Evolutionary conservation across 2,329 filamentous ascomycete species (phyloP).

Genomic region (Coleophoma eucalyptorum): DNA sequence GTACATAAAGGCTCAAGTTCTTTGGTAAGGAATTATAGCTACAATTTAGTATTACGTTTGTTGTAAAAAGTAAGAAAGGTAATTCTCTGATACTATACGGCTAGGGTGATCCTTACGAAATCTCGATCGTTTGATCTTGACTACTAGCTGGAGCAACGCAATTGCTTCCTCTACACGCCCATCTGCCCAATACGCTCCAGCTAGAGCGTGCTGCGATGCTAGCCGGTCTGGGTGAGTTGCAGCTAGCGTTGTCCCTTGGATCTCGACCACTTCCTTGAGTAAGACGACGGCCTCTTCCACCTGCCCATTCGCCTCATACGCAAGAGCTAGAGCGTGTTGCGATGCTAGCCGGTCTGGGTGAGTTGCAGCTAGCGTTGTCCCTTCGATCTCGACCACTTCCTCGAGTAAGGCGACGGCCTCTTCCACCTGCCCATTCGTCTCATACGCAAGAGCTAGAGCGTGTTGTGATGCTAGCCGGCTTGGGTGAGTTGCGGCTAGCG

Average conservation of each 20-base stretch:
- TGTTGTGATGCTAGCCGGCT: constrained; percentile 2
- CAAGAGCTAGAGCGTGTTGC: background rate
- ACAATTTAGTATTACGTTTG: too few relatives aligned
- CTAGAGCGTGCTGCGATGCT: background rate
- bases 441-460: constrained; percentile 1
- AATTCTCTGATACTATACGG: too few relatives aligned
- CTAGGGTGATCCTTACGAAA: too few relatives aligned
- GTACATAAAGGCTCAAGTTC: too few relatives aligned
- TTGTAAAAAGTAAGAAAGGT: too few relatives aligned
- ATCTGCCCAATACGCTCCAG: background rate
- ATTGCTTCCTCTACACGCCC: background rate
- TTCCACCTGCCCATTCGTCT: background rate
- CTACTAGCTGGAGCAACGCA: background rate
- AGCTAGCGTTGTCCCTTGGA: background rate
- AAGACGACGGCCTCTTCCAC: background rate
- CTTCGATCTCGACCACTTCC: background rate
- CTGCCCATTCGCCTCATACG: background rate
- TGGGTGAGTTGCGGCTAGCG: background rate
- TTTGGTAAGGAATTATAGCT: too few relatives aligned
- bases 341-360: background rate
- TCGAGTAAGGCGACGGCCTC: background rate
- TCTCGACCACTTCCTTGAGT: background rate
- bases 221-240: background rate
- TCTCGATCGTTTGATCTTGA: background rate
- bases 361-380: background rate